phyloP scores from a whole-genome alignment of 768 basidiomycete genomes.

The Candolleomyces aberdarensis region DNA sequence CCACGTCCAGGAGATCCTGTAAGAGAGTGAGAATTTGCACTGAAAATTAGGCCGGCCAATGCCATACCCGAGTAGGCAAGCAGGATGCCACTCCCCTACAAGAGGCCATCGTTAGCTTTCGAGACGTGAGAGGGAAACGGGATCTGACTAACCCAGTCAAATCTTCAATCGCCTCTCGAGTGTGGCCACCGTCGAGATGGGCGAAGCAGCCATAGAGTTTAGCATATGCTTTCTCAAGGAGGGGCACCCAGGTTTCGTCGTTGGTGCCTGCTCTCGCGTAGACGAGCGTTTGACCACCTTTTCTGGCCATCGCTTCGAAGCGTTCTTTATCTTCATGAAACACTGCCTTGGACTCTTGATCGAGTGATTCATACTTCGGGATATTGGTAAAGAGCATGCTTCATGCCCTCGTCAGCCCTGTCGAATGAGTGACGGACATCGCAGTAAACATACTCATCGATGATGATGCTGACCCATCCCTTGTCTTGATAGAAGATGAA shows the following conservation, averaged over 20 bases:
- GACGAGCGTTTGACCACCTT: conserved; percentile 43
- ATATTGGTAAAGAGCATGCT: conserved; percentile 48
- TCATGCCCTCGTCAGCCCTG: not conserved
- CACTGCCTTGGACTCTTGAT: conserved; percentile 32
- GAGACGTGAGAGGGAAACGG: not conserved
- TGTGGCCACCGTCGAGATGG: conserved; percentile 36
- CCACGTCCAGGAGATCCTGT: conserved; percentile 45
- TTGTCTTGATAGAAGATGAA: conserved; percentile 55
- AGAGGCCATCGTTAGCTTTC: not conserved
- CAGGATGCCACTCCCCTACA: conserved; percentile 24
- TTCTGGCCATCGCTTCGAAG: conserved; percentile 43
- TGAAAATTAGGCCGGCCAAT: not conserved
- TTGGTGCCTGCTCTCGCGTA: conserved; percentile 47
- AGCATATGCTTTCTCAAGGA: conserved; percentile 58
- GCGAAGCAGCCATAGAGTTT: conserved; percentile 54
- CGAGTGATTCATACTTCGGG: conserved; percentile 52
- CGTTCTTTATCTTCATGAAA: conserved; percentile 50
- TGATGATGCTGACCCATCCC: conserved; percentile 49
- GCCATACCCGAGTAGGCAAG: conserved; percentile 15
- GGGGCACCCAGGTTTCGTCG: conserved; percentile 55
- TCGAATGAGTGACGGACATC: not conserved
- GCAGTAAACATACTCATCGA: conserved; percentile 48
- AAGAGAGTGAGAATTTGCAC: not conserved
- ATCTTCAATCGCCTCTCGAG: conserved; percentile 55
- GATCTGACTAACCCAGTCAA: conserved; percentile 43